phyloP scores from a whole-genome alignment of 139 green algal genomes.

The Gonium pectorale region DNA sequence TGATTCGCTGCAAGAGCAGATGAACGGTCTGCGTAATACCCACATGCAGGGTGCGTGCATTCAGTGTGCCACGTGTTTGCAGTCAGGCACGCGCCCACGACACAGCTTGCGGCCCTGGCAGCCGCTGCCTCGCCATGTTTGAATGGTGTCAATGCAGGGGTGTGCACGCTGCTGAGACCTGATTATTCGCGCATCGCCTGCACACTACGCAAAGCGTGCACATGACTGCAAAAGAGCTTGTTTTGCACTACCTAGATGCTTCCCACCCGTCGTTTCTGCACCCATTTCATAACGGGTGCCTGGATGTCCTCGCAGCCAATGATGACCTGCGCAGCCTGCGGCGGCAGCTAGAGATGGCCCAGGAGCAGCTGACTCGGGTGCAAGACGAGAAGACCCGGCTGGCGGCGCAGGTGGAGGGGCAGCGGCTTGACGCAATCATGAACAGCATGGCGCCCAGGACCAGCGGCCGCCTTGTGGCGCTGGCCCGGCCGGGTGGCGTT shows the following conservation, averaged over 20 bases:
- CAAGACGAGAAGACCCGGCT: constrained; percentile 35
- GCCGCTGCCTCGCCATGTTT: too few species aligned
- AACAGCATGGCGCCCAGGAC: constrained; percentile 33
- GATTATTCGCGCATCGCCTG: too few species aligned
- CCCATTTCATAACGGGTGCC: too few species aligned
- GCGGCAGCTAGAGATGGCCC: constrained; percentile 11
- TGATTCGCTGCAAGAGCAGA: constrained; percentile 39
- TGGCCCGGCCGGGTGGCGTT: neutral
- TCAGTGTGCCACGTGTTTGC: too few species aligned
- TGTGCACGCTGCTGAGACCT: too few species aligned
- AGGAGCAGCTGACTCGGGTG: constrained; percentile 12
- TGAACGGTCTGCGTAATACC: constrained; percentile 24
- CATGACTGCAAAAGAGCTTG: too few species aligned
- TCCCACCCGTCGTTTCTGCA: too few species aligned
- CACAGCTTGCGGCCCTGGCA: too few species aligned
- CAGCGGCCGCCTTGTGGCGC: constrained; percentile 14
- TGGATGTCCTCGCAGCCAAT: neutral
- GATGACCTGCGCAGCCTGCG: constrained; percentile 13
- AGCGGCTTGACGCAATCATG: constrained; percentile 45
- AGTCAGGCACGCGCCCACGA: too few species aligned
- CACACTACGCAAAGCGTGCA: too few species aligned
- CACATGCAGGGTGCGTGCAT: constrained; percentile 8
- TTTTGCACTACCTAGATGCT: too few species aligned
- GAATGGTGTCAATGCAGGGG: too few species aligned
- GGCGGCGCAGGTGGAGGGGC: constrained; percentile 25